phyloP scores from a whole-genome alignment of 805 yeast genomes.

The Diddensiella transvaalensis region DNA sequence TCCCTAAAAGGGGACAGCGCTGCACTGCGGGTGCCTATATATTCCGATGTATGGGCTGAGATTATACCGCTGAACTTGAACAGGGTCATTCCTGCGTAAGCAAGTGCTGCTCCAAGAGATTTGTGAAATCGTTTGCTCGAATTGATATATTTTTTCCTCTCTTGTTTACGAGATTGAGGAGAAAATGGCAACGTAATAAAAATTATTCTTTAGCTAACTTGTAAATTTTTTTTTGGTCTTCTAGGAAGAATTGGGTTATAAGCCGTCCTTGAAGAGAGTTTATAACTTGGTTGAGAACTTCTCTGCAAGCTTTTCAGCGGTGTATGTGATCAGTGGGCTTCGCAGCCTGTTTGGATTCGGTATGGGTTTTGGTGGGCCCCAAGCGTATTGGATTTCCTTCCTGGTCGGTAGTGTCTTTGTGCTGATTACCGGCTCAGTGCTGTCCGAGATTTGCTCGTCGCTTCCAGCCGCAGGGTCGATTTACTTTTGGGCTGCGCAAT shows the following conservation, averaged over 20 bases:
- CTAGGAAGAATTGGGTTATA: conserved; percentile 20
- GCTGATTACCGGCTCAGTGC: conserved; percentile 22
- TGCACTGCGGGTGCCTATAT: conserved; percentile 11
- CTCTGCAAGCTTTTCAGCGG: conserved; percentile 21
- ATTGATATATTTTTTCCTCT: no score
- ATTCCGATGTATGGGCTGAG: conserved; percentile 16
- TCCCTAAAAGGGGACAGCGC: conserved; percentile 5
- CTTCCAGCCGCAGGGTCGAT: conserved; percentile 27
- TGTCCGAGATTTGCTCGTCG: conserved; percentile 26
- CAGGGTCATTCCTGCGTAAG: conserved; percentile 23
- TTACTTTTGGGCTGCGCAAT: conserved; percentile 26
- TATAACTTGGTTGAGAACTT: conserved; percentile 21
- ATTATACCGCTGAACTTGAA: conserved; percentile 23
- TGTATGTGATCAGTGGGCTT: conserved; percentile 17
- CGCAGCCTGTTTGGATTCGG: conserved; percentile 19
- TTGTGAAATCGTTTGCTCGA: conserved; percentile 3
- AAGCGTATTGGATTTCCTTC: conserved; percentile 24
- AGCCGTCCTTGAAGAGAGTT: conserved; percentile 17
- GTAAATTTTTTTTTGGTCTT: conserved; percentile 7
- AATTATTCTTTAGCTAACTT: background rate
- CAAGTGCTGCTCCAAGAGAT: conserved; percentile 10
- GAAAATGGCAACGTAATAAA: no score
- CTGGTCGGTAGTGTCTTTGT: conserved; percentile 17
- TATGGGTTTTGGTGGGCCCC: conserved; percentile 24
- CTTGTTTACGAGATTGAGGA: no score